Evolutionary conservation across 1,284 basidiomycete species (phyloP).

Genomic region (Trichosporon asahii): DNA sequence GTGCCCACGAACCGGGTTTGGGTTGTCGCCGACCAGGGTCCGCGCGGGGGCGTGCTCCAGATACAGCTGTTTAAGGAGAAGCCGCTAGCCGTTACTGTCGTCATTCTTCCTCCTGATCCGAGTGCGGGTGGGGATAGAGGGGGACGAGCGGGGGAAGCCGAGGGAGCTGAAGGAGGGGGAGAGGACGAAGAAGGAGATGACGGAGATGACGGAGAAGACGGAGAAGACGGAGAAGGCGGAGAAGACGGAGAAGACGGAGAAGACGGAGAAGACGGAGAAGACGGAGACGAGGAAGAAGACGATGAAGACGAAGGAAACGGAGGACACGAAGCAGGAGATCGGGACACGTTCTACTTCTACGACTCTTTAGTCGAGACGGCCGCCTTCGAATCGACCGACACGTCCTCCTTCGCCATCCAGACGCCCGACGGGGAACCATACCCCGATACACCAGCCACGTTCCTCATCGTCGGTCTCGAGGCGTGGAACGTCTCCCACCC

Average conservation of each 20-base stretch:
- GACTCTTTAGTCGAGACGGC: background rate
- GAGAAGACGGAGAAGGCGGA: too few relatives aligned
- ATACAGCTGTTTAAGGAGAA: background rate
- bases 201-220: too few relatives aligned
- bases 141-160: too few relatives aligned
- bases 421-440: background rate
- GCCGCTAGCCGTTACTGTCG: background rate
- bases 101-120: background rate
- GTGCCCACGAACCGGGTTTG: background rate
- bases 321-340: too few relatives aligned
- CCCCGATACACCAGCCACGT: background rate
- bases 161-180: too few relatives aligned
- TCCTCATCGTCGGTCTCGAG: background rate
- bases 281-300: too few relatives aligned
- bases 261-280: too few relatives aligned
- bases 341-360: background rate
- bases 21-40: background rate
- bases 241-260: too few relatives aligned
- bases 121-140: too few relatives aligned
- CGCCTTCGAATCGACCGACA: background rate
- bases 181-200: too few relatives aligned
- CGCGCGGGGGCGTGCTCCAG: background rate
- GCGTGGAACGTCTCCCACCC: background rate
- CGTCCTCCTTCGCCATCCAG: background rate
- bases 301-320: too few relatives aligned